Evolutionary conservation across 2,329 filamentous ascomycete genomes (phyloP).

Genomic region (Ophiostoma sp.): DNA sequence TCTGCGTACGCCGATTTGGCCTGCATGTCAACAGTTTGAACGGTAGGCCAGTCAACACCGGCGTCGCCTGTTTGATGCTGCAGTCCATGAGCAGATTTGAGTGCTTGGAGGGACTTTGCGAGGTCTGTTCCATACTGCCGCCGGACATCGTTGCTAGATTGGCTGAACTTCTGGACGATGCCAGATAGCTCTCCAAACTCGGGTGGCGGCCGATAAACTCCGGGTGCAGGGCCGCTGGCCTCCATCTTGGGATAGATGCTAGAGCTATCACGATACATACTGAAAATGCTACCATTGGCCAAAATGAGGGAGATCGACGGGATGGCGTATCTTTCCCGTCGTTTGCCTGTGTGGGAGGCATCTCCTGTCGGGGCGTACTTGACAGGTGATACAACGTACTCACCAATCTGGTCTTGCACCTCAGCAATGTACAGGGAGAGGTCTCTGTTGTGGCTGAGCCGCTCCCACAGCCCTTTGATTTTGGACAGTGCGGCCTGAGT

Average conservation of each 20-base stretch:
- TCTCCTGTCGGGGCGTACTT: not conserved
- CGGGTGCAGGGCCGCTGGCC: not conserved
- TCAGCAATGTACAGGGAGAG: conserved; percentile 41
- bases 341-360: too few relatives aligned
- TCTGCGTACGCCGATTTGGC: not conserved
- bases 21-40: not conserved
- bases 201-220: not conserved
- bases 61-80: not conserved
- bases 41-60: not conserved
- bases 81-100: not conserved
- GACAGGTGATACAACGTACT: not conserved
- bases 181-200: not conserved
- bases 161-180: not conserved
- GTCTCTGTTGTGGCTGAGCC: conserved; percentile 45
- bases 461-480: conserved; percentile 44
- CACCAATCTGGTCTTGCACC: conserved; percentile 35
- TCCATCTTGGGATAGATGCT: not conserved
- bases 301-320: not conserved
- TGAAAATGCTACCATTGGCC: not conserved
- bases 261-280: not conserved
- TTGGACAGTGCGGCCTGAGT: conserved; percentile 36
- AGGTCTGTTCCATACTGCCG: not conserved
- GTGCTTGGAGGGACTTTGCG: not conserved
- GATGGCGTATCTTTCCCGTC: not conserved
- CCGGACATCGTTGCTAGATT: not conserved